Base-by-base conservation (phyloP, 1,139 yeast genomes). In the Insectozyma bohioensis region DNA sequence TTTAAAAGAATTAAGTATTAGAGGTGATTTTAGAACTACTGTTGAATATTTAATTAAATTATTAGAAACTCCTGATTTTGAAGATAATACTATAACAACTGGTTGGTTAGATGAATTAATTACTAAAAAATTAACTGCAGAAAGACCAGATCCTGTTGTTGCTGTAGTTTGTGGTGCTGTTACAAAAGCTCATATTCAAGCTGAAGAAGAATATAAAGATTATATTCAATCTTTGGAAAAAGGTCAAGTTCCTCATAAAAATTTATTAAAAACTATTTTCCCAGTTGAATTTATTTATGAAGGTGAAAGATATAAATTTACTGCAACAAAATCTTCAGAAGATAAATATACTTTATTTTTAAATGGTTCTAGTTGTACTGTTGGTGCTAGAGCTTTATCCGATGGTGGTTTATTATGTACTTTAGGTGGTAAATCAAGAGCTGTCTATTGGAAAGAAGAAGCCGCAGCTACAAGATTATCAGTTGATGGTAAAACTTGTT, bases 21-120 rank as follows among this genome's bases (percentile, higher is more conserved):
- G 98, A 63, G 98, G 98, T 73, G 98, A 92, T 56, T 92, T 92
- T 71, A 80, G 95, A 64, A 92, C 98, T 24, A 92, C 98, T 11
- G 96, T 92, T 43, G 98, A 92, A 63, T 94, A 94, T 58, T 75
- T 94, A 55, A 92, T 94, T 61, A 90, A 92, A 60, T 75, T 92
- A 48, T 74, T 92, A 51, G 97, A 92, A 67, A 90, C 98, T 23
- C 95, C 95, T 34, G 98, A 85, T 57, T 92, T 92, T 51, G 97
- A 88, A 66, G 90, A 84, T 42, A 94, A 92, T 61, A 90, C 95
- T 32, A 90, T 92, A 52, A 92, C 98, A 41, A 92, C 98, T 42
- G 97, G 97, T 41, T 92, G 98, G 98, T 78, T 92, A 52, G 98
- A 92, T 63, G 97, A 90, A 63, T 78, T 92, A 54, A 92, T 92